A percentile compares a stretch with the other conserved stretches of the same genome.
Conservation (phyloP, 1,284 basidiomycete species). For the Pseudozyma tsukubaensis region DNA sequence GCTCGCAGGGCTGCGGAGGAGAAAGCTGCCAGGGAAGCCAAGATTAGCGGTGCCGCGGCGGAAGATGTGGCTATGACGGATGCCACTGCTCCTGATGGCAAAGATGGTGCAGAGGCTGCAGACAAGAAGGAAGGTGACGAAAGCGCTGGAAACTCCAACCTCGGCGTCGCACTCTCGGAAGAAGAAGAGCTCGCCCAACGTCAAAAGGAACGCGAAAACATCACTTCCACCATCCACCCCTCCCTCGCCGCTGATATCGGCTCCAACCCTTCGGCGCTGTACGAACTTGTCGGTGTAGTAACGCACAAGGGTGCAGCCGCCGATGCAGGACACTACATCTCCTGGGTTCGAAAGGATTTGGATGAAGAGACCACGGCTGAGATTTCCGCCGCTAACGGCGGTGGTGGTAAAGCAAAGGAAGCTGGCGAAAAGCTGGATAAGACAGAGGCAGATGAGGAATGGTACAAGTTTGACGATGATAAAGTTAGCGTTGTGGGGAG, state of each 20-base stretch:
- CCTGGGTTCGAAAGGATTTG: conserved; percentile 74
- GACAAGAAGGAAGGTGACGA: conserved; percentile 5
- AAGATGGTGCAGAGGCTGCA: not conserved
- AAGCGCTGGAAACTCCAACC: conserved; percentile 9
- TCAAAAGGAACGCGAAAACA: conserved; percentile 44
- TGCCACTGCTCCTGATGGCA: conserved; percentile 13
- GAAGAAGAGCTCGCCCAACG: conserved; percentile 74
- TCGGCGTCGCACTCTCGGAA: conserved; percentile 73
- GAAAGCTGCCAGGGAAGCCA: conserved; percentile 30
- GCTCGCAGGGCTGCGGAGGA: conserved; percentile 68
- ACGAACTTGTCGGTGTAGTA: conserved; percentile 90
- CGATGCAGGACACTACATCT: conserved; percentile 93
- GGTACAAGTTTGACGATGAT: conserved; percentile 68
- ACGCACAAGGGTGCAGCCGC: conserved; percentile 97
- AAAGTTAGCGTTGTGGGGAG: conserved; percentile 55
- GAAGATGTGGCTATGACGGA: conserved; percentile 75
- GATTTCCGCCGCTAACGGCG: not conserved
- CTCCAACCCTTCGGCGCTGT: conserved; percentile 79
- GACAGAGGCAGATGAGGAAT: conserved; percentile 55
- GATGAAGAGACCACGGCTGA: conserved; percentile 15
- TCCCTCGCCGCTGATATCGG: conserved; percentile 79
- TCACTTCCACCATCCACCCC: conserved; percentile 74
- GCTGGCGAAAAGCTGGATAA: conserved; percentile 23
- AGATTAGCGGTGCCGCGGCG: conserved; percentile 54
- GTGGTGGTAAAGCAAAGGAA: not conserved